Percentiles rank a stretch among this genome's conserved stretches.
phyloP scores from a whole-genome alignment of 192 early-diverging fungal genomes.

The Gryganskiella cystojenkinii region DNA sequence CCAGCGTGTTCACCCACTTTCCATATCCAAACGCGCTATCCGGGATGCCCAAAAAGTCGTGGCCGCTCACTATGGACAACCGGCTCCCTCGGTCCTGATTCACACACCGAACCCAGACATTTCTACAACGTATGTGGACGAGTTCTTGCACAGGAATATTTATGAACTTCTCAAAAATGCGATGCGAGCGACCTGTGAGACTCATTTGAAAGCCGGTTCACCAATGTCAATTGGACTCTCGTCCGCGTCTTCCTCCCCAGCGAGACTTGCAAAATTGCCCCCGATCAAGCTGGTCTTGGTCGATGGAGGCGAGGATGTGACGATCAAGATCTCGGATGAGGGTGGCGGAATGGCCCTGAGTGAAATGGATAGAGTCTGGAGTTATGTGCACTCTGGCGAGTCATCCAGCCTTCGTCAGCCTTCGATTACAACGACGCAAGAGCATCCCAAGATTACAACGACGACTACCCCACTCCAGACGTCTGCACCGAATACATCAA shows the following conservation, averaged over 20 bases:
- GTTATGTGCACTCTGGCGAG: slow-evolving; percentile 57
- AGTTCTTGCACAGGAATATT: slow-evolving; percentile 68
- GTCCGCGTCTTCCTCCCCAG: slow-evolving; percentile 2
- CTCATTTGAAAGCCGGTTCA: slow-evolving; percentile 37
- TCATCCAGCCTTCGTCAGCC: slow-evolving; percentile 23
- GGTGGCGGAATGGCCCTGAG: slow-evolving; percentile 73
- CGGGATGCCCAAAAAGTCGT: slow-evolving; percentile 58
- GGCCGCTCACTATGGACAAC: slow-evolving; percentile 59
- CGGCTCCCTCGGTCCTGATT: slow-evolving; percentile 60
- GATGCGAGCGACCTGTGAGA: slow-evolving; percentile 63
- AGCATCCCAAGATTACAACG: slow-evolving; percentile 9
- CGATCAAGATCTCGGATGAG: slow-evolving; percentile 76
- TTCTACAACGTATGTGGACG: slow-evolving; percentile 68
- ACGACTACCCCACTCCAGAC: slow-evolving; percentile 29
- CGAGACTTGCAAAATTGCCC: slow-evolving; percentile 42
- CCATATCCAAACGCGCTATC: slow-evolving; percentile 63
- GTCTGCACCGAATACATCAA: slow-evolving; percentile 11
- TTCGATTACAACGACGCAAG: background rate
- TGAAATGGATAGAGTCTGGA: slow-evolving; percentile 68
- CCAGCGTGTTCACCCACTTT: slow-evolving; percentile 65
- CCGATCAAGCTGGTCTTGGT: slow-evolving; percentile 68
- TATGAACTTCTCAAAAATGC: slow-evolving; percentile 71
- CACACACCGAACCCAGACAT: slow-evolving; percentile 62
- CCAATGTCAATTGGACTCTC: slow-evolving; percentile 29
- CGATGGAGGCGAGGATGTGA: slow-evolving; percentile 72